Conservation (phyloP, 306 rosid species). For the Inga laurina region DNA sequence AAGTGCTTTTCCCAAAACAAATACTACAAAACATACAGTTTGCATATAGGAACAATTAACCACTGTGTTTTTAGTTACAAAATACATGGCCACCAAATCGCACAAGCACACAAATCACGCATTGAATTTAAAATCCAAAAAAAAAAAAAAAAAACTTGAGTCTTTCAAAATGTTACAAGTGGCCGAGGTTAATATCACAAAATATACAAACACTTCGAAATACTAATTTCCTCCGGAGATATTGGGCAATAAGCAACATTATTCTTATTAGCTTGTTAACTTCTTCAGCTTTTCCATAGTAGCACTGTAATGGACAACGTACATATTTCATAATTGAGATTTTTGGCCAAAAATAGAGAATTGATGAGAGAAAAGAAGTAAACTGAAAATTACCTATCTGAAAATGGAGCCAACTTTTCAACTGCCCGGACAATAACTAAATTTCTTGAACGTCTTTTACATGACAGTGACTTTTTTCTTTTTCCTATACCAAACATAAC, state of each 20-base stretch:
- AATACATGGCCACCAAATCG: too few species aligned
- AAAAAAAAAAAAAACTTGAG: too few species aligned
- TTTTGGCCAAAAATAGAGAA: not conserved
- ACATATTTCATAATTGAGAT: not conserved
- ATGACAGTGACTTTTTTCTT: slow-evolving; percentile 31
- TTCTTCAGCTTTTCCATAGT: slow-evolving; percentile 49
- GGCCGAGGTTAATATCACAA: too few species aligned
- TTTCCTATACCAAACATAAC: slow-evolving; percentile 31
- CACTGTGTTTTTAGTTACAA: too few species aligned
- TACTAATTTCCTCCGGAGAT: too few species aligned
- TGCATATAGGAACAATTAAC: too few species aligned
- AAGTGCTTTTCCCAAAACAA: too few species aligned
- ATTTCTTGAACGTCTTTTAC: slow-evolving; percentile 21
- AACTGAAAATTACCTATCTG: slow-evolving; percentile 54
- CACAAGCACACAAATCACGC: too few species aligned
- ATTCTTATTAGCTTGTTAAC: slow-evolving; percentile 41
- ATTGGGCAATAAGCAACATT: not conserved
- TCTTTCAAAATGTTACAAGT: too few species aligned
- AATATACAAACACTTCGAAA: too few species aligned
- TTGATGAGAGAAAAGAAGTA: not conserved
- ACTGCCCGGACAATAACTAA: slow-evolving; percentile 39
- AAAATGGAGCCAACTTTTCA: slow-evolving; percentile 54
- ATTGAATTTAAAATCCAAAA: too few species aligned
- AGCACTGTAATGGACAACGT: slow-evolving; percentile 43
- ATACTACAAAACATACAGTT: too few species aligned